Evolutionary conservation across 2,329 filamentous ascomycete genomes (phyloP).

Genomic region (Diaporthe nobilis): DNA sequence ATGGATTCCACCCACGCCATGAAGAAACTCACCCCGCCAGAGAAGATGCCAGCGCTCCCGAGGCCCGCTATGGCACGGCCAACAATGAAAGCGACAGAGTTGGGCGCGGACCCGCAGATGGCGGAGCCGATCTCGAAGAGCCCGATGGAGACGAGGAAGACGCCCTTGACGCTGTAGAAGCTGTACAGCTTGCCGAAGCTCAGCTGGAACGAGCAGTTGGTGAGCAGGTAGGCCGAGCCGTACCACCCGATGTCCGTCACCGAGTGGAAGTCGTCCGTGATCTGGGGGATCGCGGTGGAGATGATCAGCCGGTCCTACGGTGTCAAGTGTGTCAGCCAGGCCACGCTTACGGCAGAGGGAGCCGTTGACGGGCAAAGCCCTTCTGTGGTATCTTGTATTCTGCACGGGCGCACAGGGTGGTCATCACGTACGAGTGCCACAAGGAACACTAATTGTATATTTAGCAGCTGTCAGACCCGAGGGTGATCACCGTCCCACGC

Average conservation of each 20-base stretch:
- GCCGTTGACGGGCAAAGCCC: background rate
- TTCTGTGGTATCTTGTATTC: background rate
- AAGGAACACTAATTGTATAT: constrained; percentile 51
- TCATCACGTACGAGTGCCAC: constrained; percentile 51
- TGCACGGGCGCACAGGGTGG: too few relatives aligned
- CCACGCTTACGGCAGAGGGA: background rate
- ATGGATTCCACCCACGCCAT: rapidly evolving
- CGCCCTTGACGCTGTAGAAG: constrained; percentile 53
- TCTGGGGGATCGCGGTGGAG: constrained; percentile 56
- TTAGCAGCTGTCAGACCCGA: background rate
- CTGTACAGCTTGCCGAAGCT: constrained; percentile 57
- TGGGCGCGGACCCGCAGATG: constrained; percentile 57
- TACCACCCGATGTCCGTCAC: constrained; percentile 57
- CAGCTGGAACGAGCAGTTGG: constrained; percentile 56
- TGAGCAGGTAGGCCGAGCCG: constrained; percentile 55
- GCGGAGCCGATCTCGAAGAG: constrained; percentile 57
- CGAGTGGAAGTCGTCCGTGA: constrained; percentile 56
- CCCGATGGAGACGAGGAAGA: constrained; percentile 50
- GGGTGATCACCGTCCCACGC: background rate
- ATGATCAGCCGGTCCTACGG: constrained; percentile 53
- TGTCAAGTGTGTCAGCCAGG: background rate
- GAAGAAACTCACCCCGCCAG: constrained; percentile 51
- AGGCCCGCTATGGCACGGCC: constrained; percentile 58
- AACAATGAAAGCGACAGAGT: constrained; percentile 56
- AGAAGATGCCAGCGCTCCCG: constrained; percentile 56